Evolutionary conservation across 2,329 filamentous ascomycete species (phyloP).

Genomic region (Exophiala bonariae): DNA sequence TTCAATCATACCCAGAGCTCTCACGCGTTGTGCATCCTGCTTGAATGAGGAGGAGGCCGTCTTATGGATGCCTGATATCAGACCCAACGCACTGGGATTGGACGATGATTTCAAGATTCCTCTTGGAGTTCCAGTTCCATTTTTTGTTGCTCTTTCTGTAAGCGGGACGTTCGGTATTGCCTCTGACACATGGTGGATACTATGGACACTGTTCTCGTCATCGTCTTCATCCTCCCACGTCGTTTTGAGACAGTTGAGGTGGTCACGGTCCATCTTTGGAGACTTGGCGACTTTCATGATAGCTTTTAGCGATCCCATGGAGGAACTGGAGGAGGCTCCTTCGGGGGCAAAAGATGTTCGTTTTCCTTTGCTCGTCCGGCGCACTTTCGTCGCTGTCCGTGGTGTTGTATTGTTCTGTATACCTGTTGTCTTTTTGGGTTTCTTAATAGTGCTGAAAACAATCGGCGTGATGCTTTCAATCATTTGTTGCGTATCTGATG

Average conservation of each 20-base stretch:
- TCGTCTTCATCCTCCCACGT: neutral
- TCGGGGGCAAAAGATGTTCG: slow-evolving; percentile 22
- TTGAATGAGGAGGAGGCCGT: slow-evolving; percentile 33
- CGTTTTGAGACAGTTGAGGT: neutral
- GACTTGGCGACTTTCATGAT: slow-evolving; percentile 25
- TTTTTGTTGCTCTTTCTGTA: too few species aligned
- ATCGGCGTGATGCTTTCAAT: slow-evolving; percentile 42
- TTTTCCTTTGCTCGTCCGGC: slow-evolving; percentile 26
- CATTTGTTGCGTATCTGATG: slow-evolving; percentile 26
- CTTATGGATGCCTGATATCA: neutral
- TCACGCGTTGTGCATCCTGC: slow-evolving; percentile 28
- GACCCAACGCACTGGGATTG: neutral
- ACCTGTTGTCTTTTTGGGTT: slow-evolving; percentile 3
- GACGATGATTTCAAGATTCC: neutral
- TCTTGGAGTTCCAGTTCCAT: too few species aligned
- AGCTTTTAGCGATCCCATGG: slow-evolving; percentile 21
- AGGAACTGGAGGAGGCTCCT: slow-evolving; percentile 5
- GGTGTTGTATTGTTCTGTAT: slow-evolving; percentile 1
- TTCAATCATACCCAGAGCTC: slow-evolving; percentile 27
- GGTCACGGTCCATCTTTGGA: slow-evolving; percentile 1
- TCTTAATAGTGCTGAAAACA: slow-evolving; percentile 37
- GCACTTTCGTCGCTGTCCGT: slow-evolving; percentile 5
- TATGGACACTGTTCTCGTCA: neutral
- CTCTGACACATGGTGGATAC: too few species aligned
- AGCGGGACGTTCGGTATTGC: too few species aligned